Evolutionary conservation across 2,329 filamentous ascomycete species (phyloP).

Genomic region (Cadophora gregata): DNA sequence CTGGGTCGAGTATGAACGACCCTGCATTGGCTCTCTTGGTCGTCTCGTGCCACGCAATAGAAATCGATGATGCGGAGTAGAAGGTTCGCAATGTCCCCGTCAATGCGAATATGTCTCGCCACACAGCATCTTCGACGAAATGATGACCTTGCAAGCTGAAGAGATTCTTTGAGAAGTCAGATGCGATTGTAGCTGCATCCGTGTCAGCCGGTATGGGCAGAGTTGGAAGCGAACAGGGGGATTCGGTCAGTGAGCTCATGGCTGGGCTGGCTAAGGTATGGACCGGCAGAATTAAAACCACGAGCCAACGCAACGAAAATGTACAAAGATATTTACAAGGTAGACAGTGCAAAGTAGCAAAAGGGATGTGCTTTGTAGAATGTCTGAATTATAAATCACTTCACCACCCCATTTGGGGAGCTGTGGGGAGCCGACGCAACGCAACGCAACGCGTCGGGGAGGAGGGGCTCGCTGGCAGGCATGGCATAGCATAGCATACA

Average conservation of each 20-base stretch:
- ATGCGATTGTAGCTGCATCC: slow-evolving; percentile 8
- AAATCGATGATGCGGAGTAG: slow-evolving; percentile 21
- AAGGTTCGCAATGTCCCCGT: slow-evolving; percentile 30
- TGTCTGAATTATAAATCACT: background rate
- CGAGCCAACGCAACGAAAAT: background rate
- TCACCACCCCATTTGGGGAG: background rate
- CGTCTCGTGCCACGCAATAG: slow-evolving; percentile 25
- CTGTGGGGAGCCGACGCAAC: background rate
- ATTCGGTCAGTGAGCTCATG: slow-evolving; percentile 3
- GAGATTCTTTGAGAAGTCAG: slow-evolving; percentile 2
- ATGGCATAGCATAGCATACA: too few relatives aligned
- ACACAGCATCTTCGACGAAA: slow-evolving; percentile 25
- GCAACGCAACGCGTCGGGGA: background rate
- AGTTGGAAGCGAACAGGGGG: slow-evolving; percentile 20
- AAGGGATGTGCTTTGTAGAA: background rate
- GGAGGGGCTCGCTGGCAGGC: background rate
- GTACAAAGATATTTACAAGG: background rate
- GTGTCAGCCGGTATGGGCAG: slow-evolving; percentile 1
- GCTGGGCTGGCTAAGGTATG: background rate
- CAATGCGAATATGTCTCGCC: slow-evolving; percentile 31
- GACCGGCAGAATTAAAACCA: background rate
- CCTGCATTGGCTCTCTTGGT: slow-evolving; percentile 10
- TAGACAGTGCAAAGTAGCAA: too few relatives aligned
- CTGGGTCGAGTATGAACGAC: slow-evolving; percentile 16
- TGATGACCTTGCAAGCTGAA: background rate